phyloP scores from a whole-genome alignment of 129 eudicot genomes.

The Pittosporum tobira region DNA sequence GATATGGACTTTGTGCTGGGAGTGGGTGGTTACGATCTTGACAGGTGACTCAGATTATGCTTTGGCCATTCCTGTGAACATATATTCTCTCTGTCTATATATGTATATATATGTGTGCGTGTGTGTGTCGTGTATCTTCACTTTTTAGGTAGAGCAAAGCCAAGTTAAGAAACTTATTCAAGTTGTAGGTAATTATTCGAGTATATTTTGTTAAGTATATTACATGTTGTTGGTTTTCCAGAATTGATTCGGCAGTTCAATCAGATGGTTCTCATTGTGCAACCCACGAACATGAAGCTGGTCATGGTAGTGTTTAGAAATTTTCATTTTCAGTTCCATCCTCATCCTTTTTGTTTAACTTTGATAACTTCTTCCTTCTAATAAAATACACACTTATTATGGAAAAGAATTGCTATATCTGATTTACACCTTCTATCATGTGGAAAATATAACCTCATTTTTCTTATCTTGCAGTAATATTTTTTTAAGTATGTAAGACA shows the following conservation, averaged over 20 bases:
- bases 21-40: conserved; percentile 97
- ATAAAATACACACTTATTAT: background rate
- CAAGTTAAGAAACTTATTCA: background rate
- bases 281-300: conserved; percentile 43
- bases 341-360: background rate
- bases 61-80: background rate
- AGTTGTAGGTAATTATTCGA: conserved; percentile 3
- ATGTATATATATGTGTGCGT: no score
- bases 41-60: conserved; percentile 46
- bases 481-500: background rate
- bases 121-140: no score
- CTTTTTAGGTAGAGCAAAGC: no score
- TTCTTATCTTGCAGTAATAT: background rate
- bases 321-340: background rate
- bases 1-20: conserved; percentile 95
- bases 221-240: conserved; percentile 30
- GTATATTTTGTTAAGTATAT: conserved; percentile 2
- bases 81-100: no score
- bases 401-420: background rate
- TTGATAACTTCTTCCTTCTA: background rate
- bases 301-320: conserved; percentile 40
- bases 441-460: background rate
- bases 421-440: background rate
- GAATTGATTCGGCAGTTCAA: conserved; percentile 71
- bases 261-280: conserved; percentile 46